phyloP scores from a whole-genome alignment of 1,139 yeast genomes.

The Suhomyces bolitotheri region DNA sequence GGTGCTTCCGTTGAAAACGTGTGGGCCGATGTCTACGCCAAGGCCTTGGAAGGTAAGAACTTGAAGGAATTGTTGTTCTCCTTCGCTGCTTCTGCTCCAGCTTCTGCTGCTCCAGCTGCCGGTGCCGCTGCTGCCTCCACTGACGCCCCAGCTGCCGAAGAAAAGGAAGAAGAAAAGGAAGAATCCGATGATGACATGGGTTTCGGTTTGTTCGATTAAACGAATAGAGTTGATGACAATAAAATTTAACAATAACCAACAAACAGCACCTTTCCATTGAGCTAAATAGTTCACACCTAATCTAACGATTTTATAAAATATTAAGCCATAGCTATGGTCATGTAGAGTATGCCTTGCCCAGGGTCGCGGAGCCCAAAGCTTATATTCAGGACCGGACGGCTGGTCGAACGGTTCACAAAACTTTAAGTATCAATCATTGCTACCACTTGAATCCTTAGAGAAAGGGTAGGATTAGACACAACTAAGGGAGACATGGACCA shows the following conservation, averaged over 20 bases:
- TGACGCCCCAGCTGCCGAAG: slow-evolving; percentile 59
- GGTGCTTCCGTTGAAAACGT: slow-evolving; percentile 54
- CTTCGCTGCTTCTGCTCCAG: slow-evolving; percentile 69
- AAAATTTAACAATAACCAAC: not conserved
- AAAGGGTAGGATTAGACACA: too few relatives aligned
- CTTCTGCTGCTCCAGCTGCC: slow-evolving; percentile 61
- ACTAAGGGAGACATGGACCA: too few relatives aligned
- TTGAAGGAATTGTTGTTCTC: slow-evolving; percentile 74
- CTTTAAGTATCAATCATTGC: too few relatives aligned
- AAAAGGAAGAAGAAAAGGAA: slow-evolving; percentile 58
- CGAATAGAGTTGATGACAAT: slow-evolving; percentile 4
- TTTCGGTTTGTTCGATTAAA: slow-evolving; percentile 81
- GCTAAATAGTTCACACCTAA: not conserved
- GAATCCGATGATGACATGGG: slow-evolving; percentile 77
- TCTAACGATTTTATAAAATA: not conserved
- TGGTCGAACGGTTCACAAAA: too few relatives aligned
- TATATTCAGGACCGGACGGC: too few relatives aligned
- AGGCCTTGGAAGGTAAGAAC: slow-evolving; percentile 79
- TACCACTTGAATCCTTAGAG: too few relatives aligned
- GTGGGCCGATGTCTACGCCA: slow-evolving; percentile 83
- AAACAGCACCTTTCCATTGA: not conserved
- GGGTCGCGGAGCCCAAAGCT: too few relatives aligned
- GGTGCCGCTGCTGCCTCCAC: slow-evolving; percentile 58
- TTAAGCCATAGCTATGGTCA: too few relatives aligned
- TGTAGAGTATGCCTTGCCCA: too few relatives aligned